Evolutionary conservation across 352 stramenopile species (phyloP).

Genomic region (Phytophthora brassicae): DNA sequence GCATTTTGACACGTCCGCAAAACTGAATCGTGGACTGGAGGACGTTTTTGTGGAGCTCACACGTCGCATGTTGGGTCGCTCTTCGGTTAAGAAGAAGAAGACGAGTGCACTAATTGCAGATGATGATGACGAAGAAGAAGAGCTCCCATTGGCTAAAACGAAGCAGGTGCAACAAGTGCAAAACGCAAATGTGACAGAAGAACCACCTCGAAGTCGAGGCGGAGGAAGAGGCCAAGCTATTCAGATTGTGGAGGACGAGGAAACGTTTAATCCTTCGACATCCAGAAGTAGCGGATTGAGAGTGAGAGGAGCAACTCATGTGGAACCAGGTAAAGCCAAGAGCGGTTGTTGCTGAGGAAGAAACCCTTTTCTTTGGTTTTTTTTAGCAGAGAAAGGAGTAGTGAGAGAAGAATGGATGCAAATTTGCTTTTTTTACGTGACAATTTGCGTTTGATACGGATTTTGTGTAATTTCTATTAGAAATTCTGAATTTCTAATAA

Average conservation of each 20-base stretch:
- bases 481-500: no score
- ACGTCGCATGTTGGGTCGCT: constrained; percentile 77
- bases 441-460: no score
- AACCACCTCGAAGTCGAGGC: constrained; percentile 34
- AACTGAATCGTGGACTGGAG: constrained; percentile 91
- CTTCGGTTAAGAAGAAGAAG: constrained; percentile 73
- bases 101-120: constrained; percentile 79
- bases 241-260: constrained; percentile 67
- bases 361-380: no score
- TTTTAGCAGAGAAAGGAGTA: constrained; percentile 25
- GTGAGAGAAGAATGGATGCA: constrained; percentile 25
- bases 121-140: constrained; percentile 52
- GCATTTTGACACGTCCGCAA: constrained; percentile 91
- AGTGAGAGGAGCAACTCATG: constrained; percentile 48
- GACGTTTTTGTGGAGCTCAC: constrained; percentile 91
- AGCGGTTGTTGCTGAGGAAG: constrained; percentile 48
- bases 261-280: constrained; percentile 29
- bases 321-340: constrained; percentile 59
- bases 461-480: no score
- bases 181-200: constrained; percentile 27
- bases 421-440: constrained; percentile 14
- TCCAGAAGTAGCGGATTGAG: constrained; percentile 44
- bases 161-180: constrained; percentile 19
- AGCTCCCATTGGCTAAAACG: constrained; percentile 29
- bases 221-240: constrained; percentile 56